Conservation (phyloP, 371 early-diverging fungal genomes). For the Mucor saturninus region DNA sequence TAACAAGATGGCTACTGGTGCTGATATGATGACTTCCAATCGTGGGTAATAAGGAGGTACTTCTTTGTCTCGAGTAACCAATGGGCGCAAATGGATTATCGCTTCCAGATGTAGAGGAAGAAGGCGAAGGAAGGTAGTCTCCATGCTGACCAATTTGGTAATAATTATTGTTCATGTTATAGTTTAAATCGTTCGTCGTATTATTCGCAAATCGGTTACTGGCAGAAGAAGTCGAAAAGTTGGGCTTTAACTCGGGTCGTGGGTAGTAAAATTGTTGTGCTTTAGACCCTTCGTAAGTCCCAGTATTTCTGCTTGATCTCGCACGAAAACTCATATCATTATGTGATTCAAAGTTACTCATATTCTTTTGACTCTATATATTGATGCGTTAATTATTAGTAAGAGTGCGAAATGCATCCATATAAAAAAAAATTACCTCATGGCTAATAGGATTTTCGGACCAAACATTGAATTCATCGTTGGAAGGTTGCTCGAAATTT, state of each 20-base stretch:
- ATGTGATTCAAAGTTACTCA: neutral
- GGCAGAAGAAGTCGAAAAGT: conserved; percentile 14
- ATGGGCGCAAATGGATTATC: conserved; percentile 15
- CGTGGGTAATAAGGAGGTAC: conserved; percentile 27
- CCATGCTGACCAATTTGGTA: conserved; percentile 4
- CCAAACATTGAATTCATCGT: conserved; percentile 18
- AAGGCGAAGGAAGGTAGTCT: neutral
- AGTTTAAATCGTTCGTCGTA: conserved; percentile 5
- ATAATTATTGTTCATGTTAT: conserved; percentile 7
- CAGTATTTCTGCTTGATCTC: neutral
- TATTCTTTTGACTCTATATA: conserved; percentile 1
- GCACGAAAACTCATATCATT: neutral
- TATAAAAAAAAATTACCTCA: conserved; percentile 4
- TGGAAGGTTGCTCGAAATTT: neutral
- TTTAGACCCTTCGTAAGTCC: neutral
- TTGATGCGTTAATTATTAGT: too few relatives aligned
- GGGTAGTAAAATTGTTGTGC: conserved; percentile 13
- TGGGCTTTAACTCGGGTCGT: conserved; percentile 21
- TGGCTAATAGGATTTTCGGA: conserved; percentile 6
- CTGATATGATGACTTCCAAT: conserved; percentile 6
- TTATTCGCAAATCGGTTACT: neutral
- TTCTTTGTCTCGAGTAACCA: conserved; percentile 33
- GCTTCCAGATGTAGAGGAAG: neutral
- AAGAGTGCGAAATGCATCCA: too few relatives aligned
- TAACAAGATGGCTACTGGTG: neutral